Conservation (phyloP, 331 rosid species). For the Cydonia oblonga region DNA sequence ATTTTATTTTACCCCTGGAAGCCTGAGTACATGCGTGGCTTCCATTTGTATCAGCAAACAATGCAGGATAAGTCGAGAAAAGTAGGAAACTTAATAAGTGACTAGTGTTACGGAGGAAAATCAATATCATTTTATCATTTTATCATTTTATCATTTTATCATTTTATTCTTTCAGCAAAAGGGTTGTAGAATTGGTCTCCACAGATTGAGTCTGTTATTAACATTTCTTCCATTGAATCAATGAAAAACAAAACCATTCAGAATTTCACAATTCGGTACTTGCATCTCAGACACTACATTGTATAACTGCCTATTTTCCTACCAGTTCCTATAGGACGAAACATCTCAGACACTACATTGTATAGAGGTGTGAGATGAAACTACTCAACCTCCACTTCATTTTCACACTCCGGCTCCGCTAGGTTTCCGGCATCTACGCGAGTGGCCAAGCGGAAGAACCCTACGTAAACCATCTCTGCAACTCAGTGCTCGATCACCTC, state of each 20-base stretch:
- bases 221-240: conserved; percentile 52
- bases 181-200: too few species aligned
- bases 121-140: conserved; percentile 20
- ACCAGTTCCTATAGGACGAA: too few species aligned
- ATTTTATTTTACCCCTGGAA: conserved; percentile 33
- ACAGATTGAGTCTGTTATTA: conserved; percentile 43
- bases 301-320: too few species aligned
- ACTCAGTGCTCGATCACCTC: conserved; percentile 55
- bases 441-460: not conserved
- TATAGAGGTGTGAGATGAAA: too few species aligned
- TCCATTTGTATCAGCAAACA: conserved; percentile 48
- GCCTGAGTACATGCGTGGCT: conserved; percentile 21
- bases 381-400: conserved; percentile 9
- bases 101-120: conserved; percentile 27
- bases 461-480: conserved; percentile 14
- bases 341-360: too few species aligned
- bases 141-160: conserved; percentile 25
- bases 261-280: too few species aligned
- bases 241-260: conserved; percentile 25
- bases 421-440: not conserved
- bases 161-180: conserved; percentile 43
- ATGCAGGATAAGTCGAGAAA: conserved; percentile 47
- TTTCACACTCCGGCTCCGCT: too few species aligned
- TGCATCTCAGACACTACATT: too few species aligned
- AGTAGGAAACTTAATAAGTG: conserved; percentile 53